Base-by-base conservation (phyloP, 2,329 filamentous ascomycete species). In the Saccharata proteae region DNA sequence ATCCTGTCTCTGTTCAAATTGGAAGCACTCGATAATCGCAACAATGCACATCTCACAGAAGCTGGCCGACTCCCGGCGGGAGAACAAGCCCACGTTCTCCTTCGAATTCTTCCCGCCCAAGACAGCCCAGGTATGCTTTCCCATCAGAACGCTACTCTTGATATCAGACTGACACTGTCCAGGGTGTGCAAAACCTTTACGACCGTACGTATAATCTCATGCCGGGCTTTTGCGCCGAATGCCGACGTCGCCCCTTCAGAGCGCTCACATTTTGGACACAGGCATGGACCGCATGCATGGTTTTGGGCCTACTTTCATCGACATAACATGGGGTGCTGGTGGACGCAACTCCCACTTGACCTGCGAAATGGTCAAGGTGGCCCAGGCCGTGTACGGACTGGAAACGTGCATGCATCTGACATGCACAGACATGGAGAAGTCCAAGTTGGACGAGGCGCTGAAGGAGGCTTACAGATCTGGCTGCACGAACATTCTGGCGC, bases 81-180 rank as follows among this genome's bases (percentile, higher is more conserved):
- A 77, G 49, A 75, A 77, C 54, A 73, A 80, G 49, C 80, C 86
- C 36, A 90, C 85, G 52, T 94, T 94, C 68, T 98, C 90, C 38
- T 98, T 98, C 65, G 90, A 98, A 59, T 98, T 93, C 69, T 98
- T 98, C 62, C 90, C 90, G 30, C 90, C 90, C 22, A 98, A 98
- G 66, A 98, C 90, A 6, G 80, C 83, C 8, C 83, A n/a, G n/a
- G n/a, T n/a, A n/a, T n/a, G n/a, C n/a, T n/a, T n/a, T n/a, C n/a
- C n/a, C n/a, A n/a, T n/a, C n/a, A n/a, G n/a, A n/a, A n/a, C n/a
- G n/a, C n/a, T n/a, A n/a, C n/a, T n/a, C n/a, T n/a, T n/a, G n/a
- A n/a, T n/a, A n/a, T n/a, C n/a, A n/a, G n/a, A n/a, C n/a, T n/a
- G n/a, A n/a, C n/a, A n/a, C n/a, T n/a, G n/a, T n/a, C n/a, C n/a